phyloP scores from a whole-genome alignment of 495 filamentous ascomycete species.

The Hypoxylon crocopeplum region DNA sequence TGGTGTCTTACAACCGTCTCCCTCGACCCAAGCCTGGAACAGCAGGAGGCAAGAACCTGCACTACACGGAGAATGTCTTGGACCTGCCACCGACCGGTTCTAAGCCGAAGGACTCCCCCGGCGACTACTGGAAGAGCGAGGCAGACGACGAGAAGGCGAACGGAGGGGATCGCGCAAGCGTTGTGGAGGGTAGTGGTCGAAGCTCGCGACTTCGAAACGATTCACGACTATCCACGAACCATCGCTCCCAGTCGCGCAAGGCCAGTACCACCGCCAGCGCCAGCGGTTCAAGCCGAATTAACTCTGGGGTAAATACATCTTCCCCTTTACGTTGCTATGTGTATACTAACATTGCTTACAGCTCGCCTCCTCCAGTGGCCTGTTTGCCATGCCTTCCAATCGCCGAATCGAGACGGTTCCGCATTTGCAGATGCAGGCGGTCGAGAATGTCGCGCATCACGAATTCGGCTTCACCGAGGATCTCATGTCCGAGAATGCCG shows the following conservation, averaged over 20 bases:
- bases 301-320: conserved; percentile 51
- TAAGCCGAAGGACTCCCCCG: conserved; percentile 46
- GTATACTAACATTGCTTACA: background rate
- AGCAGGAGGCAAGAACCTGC: conserved; percentile 85
- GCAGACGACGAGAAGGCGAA: conserved; percentile 64
- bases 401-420: conserved; percentile 80
- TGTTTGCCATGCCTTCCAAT: conserved; percentile 66
- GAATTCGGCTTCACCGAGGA: conserved; percentile 87
- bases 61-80: conserved; percentile 91
- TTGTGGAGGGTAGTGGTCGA: conserved; percentile 58
- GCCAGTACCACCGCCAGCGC: conserved; percentile 55
- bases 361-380: conserved; percentile 29
- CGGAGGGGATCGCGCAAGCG: conserved; percentile 55
- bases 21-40: conserved; percentile 75
- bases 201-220: conserved; percentile 57
- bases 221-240: conserved; percentile 48
- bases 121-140: conserved; percentile 71
- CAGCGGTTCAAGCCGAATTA: conserved; percentile 49
- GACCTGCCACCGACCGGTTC: conserved; percentile 57
- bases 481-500: conserved; percentile 90
- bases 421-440: conserved; percentile 84
- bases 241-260: conserved; percentile 67
- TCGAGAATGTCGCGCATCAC: conserved; percentile 84
- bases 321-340: background rate
- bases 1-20: conserved; percentile 87